Percentiles rank a stretch among this genome's conserved stretches.
Conservation (phyloP, 345 rosid genomes). For the Rubroshorea leprosula region DNA sequence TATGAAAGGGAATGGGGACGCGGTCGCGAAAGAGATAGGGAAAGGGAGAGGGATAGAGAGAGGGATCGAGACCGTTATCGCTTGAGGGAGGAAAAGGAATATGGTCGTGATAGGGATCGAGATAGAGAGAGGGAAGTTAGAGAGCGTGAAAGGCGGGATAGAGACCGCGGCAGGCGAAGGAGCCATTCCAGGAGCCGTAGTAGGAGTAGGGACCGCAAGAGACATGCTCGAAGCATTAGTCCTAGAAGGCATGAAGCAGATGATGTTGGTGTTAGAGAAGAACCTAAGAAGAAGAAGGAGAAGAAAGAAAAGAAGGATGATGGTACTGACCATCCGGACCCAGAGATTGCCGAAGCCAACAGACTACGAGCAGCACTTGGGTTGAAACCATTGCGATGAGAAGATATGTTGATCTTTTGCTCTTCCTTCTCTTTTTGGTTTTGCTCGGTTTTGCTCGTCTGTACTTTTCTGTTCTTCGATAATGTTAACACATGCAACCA, state of each 20-base stretch:
- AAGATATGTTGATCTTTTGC: not conserved
- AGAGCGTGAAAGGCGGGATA: conserved; percentile 63
- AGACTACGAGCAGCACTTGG: conserved; percentile 71
- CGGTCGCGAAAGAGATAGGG: conserved; percentile 34
- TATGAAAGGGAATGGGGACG: conserved; percentile 21
- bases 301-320: conserved; percentile 72
- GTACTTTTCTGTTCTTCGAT: no score
- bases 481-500: no score
- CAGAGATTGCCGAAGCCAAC: conserved; percentile 90
- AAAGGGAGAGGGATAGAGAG: conserved; percentile 48
- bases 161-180: conserved; percentile 37
- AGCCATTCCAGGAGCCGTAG: conserved; percentile 58
- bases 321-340: conserved; percentile 83
- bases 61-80: conserved; percentile 67
- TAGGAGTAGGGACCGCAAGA: conserved; percentile 74
- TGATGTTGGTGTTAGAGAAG: conserved; percentile 36
- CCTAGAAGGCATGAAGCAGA: conserved; percentile 45
- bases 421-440: no score
- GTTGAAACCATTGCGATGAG: conserved; percentile 51
- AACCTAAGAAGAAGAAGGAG: conserved; percentile 75
- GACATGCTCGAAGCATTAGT: conserved; percentile 46
- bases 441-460: no score
- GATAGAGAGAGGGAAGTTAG: conserved; percentile 77
- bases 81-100: conserved; percentile 57
- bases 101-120: conserved; percentile 34